Conservation (phyloP, 306 rosid species). For the Cotoneaster glaucophyllus region DNA sequence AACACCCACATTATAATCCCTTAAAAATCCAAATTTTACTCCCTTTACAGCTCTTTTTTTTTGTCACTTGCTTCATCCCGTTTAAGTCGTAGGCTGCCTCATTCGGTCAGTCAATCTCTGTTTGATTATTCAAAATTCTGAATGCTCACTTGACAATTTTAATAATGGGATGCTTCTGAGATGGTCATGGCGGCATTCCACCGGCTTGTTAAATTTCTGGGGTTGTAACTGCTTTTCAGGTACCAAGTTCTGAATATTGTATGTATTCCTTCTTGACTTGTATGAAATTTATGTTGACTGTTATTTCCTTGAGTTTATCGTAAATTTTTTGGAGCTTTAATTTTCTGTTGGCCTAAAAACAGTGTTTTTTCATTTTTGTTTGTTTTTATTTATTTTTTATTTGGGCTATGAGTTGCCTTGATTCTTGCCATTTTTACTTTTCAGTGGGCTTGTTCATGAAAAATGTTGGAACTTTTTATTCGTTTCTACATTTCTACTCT, state of each 20-base stretch:
- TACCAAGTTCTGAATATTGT: conserved; percentile 15
- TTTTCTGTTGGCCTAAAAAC: conserved; percentile 6
- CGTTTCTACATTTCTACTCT: not conserved
- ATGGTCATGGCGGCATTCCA: conserved; percentile 22
- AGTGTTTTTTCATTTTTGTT: not conserved
- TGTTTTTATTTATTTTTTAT: too few species aligned
- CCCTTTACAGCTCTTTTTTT: conserved; percentile 16
- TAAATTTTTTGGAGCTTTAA: not conserved
- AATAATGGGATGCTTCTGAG: conserved; percentile 2
- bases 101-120: not conserved
- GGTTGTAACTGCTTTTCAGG: conserved; percentile 37
- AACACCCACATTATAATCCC: conserved; percentile 24
- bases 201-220: conserved; percentile 28
- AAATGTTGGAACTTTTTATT: not conserved
- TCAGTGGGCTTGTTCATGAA: not conserved
- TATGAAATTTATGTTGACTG: conserved; percentile 4
- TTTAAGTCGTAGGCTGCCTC: not conserved
- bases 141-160: conserved; percentile 14
- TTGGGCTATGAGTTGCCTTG: not conserved
- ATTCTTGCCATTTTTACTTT: not conserved
- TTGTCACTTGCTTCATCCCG: conserved; percentile 1
- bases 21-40: not conserved
- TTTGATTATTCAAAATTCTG: conserved; percentile 13
- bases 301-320: not conserved
- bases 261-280: conserved; percentile 7